A percentile compares a stretch with the other conserved stretches of the same genome.
Conservation (phyloP, 2,329 filamentous ascomycete species). For the Clonostachys sp. region DNA sequence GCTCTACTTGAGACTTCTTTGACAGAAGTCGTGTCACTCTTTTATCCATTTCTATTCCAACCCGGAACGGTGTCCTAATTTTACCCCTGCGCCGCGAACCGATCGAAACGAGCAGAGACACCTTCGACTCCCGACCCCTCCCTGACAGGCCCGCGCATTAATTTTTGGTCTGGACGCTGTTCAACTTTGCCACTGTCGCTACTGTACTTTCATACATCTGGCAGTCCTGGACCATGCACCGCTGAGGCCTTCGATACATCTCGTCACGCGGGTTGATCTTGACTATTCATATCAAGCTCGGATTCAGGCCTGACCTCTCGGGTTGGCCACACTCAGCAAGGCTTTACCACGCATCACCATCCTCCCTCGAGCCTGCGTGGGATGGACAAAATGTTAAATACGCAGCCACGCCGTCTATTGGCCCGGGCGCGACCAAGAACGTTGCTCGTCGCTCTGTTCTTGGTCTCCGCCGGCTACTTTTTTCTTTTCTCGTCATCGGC, state of each 20-base stretch:
- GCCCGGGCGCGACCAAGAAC: constrained; percentile 33
- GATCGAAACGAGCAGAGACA: neutral
- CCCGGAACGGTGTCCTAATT: too few species aligned
- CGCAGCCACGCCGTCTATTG: constrained; percentile 18
- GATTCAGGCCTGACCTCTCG: neutral
- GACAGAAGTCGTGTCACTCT: constrained; percentile 27
- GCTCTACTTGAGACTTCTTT: constrained; percentile 21
- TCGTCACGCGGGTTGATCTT: neutral
- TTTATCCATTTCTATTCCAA: constrained; percentile 6
- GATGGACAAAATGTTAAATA: constrained; percentile 25
- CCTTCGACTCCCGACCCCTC: neutral
- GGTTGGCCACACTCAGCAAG: neutral
- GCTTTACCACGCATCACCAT: neutral
- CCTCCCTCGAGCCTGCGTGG: neutral
- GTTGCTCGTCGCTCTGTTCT: constrained; percentile 32
- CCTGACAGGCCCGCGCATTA: too few species aligned
- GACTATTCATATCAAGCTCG: neutral
- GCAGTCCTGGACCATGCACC: too few species aligned
- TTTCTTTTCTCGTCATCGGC: constrained; percentile 30
- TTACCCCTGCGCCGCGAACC: neutral
- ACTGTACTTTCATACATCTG: too few species aligned
- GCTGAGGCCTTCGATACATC: too few species aligned
- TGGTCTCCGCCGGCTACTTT: constrained; percentile 35
- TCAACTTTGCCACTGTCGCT: too few species aligned
- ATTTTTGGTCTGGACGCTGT: too few species aligned